A percentile compares a stretch with the other conserved stretches of the same genome.
These are phyloP conservation scores for Stachybotrys chartarum DNA, from an alignment of 2,329 filamentous ascomycete species.

Conservation along the genomic window DNA sequence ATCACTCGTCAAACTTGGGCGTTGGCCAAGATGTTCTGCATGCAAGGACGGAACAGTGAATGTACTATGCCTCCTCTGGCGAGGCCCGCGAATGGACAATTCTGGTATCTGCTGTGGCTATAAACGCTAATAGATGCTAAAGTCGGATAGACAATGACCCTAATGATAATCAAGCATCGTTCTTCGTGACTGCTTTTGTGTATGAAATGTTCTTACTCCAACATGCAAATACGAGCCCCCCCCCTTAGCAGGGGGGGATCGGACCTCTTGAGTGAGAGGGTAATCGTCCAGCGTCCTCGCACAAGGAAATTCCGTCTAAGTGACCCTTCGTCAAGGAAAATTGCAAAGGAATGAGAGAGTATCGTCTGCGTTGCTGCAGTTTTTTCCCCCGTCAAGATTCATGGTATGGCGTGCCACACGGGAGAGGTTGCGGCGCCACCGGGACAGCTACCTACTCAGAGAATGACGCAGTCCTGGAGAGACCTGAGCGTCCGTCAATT, in stretches of 20 bases:
- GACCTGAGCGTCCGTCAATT: slow-evolving; percentile 19
- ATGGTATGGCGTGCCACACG: not conserved
- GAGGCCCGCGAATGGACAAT: not conserved
- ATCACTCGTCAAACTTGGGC: not conserved
- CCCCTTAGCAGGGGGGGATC: not conserved
- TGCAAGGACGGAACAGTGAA: not conserved
- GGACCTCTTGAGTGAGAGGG: not conserved
- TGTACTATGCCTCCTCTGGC: not conserved
- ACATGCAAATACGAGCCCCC: not conserved
- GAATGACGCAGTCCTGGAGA: slow-evolving; percentile 21
- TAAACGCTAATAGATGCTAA: not conserved
- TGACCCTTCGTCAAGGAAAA: not conserved
- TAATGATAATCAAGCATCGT: not conserved
- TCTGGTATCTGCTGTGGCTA: not conserved
- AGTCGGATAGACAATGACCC: not conserved
- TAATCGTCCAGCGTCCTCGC: not conserved
- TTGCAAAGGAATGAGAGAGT: too few species aligned
- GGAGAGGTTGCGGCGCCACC: not conserved
- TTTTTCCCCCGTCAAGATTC: too few species aligned
- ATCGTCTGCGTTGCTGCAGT: too few species aligned
- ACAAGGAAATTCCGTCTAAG: not conserved
- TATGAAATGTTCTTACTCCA: not conserved
- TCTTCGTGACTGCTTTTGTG: not conserved
- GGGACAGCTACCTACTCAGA: slow-evolving; percentile 14
- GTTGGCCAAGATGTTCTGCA: not conserved